These are phyloP conservation scores for Macadamia tetraphylla DNA, from an alignment of 164 flowering plant species.

Conservation along the genomic window DNA sequence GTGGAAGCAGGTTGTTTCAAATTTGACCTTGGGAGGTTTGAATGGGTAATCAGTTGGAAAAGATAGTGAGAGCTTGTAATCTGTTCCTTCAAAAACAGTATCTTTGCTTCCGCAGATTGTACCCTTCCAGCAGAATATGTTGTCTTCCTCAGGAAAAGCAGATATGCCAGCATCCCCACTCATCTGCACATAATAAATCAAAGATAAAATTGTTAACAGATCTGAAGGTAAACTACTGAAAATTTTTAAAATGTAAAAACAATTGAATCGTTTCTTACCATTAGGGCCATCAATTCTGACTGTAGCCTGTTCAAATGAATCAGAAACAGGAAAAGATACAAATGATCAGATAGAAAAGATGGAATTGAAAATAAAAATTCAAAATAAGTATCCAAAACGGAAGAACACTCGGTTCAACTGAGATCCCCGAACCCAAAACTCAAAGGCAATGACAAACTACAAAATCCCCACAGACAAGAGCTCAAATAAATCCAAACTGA, in stretches of 20 bases:
- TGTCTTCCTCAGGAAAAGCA: conserved; percentile 93
- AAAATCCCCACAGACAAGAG: too few species aligned
- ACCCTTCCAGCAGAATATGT: conserved; percentile 92
- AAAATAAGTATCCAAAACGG: neutral
- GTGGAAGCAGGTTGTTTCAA: conserved; percentile 83
- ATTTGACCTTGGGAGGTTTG: conserved; percentile 91
- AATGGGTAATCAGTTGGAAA: conserved; percentile 83
- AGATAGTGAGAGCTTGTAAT: conserved; percentile 66
- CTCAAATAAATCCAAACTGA: neutral
- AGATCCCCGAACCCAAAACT: neutral
- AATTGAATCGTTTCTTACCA: conserved; percentile 17
- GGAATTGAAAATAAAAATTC: neutral
- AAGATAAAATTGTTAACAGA: neutral
- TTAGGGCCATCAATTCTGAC: conserved; percentile 27
- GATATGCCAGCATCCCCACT: conserved; percentile 80
- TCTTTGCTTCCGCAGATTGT: conserved; percentile 90
- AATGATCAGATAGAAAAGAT: neutral
- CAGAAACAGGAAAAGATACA: neutral
- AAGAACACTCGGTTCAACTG: neutral
- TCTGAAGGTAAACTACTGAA: neutral
- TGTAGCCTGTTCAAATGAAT: conserved; percentile 20
- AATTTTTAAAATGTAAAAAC: neutral
- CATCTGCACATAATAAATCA: conserved; percentile 41
- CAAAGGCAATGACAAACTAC: neutral
- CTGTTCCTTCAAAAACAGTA: conserved; percentile 89